Evolutionary conservation across 2,329 filamentous ascomycete genomes (phyloP), one percentile per base, ranked within the genome.

Genomic region (Aspergillus luchuensis): DNA sequence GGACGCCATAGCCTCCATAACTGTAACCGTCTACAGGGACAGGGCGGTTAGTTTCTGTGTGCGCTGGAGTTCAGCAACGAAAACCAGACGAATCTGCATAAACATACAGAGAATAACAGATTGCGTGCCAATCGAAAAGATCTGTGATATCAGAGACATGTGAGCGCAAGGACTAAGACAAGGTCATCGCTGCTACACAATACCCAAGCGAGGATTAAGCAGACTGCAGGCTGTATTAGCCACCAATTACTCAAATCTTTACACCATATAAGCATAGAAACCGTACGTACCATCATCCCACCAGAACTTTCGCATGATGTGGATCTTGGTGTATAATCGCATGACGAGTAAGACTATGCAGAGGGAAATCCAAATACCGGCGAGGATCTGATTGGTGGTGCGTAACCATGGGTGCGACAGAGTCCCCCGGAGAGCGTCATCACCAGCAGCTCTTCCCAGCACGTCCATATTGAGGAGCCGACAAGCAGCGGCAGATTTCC

Each of bases 231-330:
- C 8, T 8, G 3, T 11, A 58, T 63, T 25, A 65, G 62, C 33
- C 15, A 5, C 3, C 43, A n/a, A 1, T 41, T 15, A 39, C 60
- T n/a, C 17, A 50, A 2, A 11, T 5, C 7, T 4, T 5, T 4
- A 8, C 13, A 7, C 13, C 4, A 2, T n/a, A 6, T 19, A 11
- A 11, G 21, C 15, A n/a, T n/a, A n/a, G 36, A 4, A 4, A 17
- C 17, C 58, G 8, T 56, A 70, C 58, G 8, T 56, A 70, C 68
- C 49, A 57, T 70, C 68, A 61, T 70, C 68, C 62, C 60, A 66
- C 25, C 65, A 64, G 47, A 68, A 67, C 21, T 56, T 66, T 4
- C 45, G 48, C 36, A 67, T 50, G 1, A 68, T 38, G 13, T 48
- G 45, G 8, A 51, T 38, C 38, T 62, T 60, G 4, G 66, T 68